Evolutionary conservation across 208 protist species (phyloP), one percentile per base, ranked within the genome.

Genomic region (Herpetomonas samuelpessoai): DNA sequence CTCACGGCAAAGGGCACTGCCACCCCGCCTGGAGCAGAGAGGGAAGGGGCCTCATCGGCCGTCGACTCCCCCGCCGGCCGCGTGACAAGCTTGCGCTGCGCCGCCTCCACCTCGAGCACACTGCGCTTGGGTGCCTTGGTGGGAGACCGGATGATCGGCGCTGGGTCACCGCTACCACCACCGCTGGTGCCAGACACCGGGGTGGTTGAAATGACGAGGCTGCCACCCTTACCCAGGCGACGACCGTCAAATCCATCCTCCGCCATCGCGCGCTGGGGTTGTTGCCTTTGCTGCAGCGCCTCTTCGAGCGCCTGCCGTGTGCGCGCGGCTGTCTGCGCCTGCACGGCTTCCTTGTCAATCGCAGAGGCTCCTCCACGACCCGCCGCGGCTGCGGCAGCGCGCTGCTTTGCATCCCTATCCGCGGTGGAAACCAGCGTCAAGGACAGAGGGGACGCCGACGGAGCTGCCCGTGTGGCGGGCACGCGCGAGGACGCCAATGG

Each of bases 111-210:
- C 56, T 51, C 61, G 2, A 57, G 27, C 35, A 79, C 71, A 24
- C n/a, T 25, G 10, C 45, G 59, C 58, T 79, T 81, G 53, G 76
- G 77, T 9, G 60, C 54, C 19, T 72, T 73, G 2, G 81, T 83
- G 1, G 86, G 86, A 2, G 86, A 92, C n/a, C 86, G 86, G 26
- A 89, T 76, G 68, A 92, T 83, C 21, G 79, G 77, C 2, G 60
- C 71, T 0, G 79, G 65, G n/a, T 76, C 76, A n/a, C 56, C 45
- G 48, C 24, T 28, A 6, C 9, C 22, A 18, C 9, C 9, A 26
- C 9, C 25, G 18, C 22, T 9, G 18, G 51, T 56, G 10, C 19
- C 19, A 22, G n/a, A 9, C 51, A 18, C 12, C 7, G 51, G 22
- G 22, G 22, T 18, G 6, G 27, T 35, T 4, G 22, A 35, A 7